Conservation (phyloP, 768 basidiomycete genomes). For the Mycena amicta region DNA sequence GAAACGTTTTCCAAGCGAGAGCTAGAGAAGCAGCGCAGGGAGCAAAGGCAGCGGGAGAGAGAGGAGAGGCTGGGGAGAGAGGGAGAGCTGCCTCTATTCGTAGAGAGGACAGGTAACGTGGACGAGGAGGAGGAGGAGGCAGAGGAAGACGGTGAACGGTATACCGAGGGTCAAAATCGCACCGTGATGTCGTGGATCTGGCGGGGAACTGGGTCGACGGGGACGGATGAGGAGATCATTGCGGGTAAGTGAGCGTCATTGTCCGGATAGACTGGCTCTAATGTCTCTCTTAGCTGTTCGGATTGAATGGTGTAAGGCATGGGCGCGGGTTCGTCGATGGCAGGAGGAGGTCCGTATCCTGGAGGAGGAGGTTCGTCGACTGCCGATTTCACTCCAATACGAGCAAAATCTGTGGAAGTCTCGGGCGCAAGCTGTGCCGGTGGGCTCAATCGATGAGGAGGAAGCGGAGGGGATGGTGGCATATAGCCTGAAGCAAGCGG, state of each 20-base stretch:
- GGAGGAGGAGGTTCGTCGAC: constrained; percentile 4
- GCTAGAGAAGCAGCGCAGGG: not conserved
- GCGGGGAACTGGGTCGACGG: not conserved
- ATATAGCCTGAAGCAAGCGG: not conserved
- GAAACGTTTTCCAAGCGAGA: not conserved
- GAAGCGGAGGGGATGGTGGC: not conserved
- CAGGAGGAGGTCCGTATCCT: constrained; percentile 11
- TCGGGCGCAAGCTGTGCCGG: not conserved
- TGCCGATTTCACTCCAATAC: constrained; percentile 1
- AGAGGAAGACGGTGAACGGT: not conserved
- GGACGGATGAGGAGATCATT: not conserved
- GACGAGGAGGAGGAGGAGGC: not conserved
- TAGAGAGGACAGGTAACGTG: too few species aligned
- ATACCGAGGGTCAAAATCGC: not conserved
- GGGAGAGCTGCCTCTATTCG: not conserved
- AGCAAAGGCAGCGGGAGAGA: not conserved
- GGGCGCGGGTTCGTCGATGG: not conserved
- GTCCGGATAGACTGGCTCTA: too few species aligned
- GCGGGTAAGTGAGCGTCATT: too few species aligned
- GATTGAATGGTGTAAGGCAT: too few species aligned
- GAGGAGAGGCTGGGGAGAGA: not conserved
- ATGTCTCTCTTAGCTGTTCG: not conserved
- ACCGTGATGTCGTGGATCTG: not conserved
- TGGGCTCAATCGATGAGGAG: not conserved
- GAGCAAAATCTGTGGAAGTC: constrained; percentile 6